A percentile compares a stretch with the other conserved stretches of the same genome.
These are phyloP conservation scores for Cladosporium velox DNA, from an alignment of 2,329 filamentous ascomycete genomes.

Conservation along the genomic window DNA sequence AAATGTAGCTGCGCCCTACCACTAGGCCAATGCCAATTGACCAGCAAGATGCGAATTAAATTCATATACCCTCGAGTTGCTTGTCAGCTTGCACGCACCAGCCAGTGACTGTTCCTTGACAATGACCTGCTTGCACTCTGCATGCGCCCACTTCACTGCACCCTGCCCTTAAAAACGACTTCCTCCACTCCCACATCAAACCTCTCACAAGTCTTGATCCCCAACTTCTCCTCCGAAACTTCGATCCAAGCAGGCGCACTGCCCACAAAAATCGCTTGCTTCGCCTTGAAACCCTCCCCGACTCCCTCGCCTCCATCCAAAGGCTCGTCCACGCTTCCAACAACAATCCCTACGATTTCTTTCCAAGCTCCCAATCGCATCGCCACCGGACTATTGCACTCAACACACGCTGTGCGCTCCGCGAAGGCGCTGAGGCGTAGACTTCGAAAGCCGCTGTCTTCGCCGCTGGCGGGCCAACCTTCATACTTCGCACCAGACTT, in stretches of 20 bases:
- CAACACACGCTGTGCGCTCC: slow-evolving; percentile 28
- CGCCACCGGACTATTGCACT: slow-evolving; percentile 27
- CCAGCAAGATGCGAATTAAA: not conserved
- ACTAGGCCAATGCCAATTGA: not conserved
- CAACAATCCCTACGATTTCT: not conserved
- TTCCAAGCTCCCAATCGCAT: slow-evolving; percentile 26
- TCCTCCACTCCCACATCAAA: not conserved
- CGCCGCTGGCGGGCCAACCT: slow-evolving; percentile 27
- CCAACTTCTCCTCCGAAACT: not conserved
- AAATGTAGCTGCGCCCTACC: not conserved
- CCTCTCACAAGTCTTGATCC: not conserved
- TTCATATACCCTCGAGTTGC: not conserved
- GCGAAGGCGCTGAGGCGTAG: slow-evolving; percentile 24
- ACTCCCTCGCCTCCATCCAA: not conserved
- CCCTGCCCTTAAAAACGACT: not conserved
- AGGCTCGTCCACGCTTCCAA: slow-evolving; percentile 1
- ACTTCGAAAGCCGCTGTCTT: slow-evolving; percentile 18
- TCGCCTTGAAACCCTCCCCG: not conserved
- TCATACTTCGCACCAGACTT: slow-evolving; percentile 25
- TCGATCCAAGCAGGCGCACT: not conserved
- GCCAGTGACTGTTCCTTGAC: not conserved
- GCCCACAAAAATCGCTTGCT: slow-evolving; percentile 7
- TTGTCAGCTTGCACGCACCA: not conserved
- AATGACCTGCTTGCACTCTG: not conserved
- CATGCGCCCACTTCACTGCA: not conserved